Base-by-base conservation (phyloP, 2,329 filamentous ascomycete species). In the Xylaria digitata region DNA sequence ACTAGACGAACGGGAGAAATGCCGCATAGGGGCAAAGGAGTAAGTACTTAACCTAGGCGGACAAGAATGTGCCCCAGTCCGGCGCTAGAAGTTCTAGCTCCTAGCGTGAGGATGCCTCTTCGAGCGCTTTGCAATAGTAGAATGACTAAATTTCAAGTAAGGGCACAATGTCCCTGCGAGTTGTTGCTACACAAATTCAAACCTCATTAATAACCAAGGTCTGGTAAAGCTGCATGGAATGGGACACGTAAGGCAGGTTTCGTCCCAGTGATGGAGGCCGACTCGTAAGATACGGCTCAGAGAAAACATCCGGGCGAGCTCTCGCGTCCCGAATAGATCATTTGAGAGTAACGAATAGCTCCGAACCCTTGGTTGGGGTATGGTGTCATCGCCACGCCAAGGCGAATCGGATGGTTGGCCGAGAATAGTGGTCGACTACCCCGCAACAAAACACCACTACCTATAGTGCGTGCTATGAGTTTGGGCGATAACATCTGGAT, bases 361-460 rank as follows among this genome's bases (percentile, higher is more conserved):
- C 21, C 8, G 4, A 13, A 55, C 34, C 15, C 2, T 40, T 40
- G 9, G 23, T 57, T 46, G 17, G 32, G n/a, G 53, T 43, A 32
- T 26, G 19, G 8, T 46, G 42, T 34, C 9, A 43, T 43, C 30
- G 42, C 32, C 26, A 34, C 23, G 17, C 26, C 15, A n/a, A 46
- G 42, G 21, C 5, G 23, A 23, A 43, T 21, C 53, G 42, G 19
- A 40, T 43, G 37, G 37, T n/a, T 43, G 26, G 53, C 45, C 60
- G 45, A 50, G 17, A 15, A 42, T 65, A 52, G 26, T 26, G 26
- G 34, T 23, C n/a, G 3, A n/a, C 59, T 55, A 66, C 64, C 64
- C 64, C 64, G 64, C 64, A 63, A 34, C 34, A 37, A 21, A 48
- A 17, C 8, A 43, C 32, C 37, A 7, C 9, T 7, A 40, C 11